phyloP scores from a whole-genome alignment of 2,329 filamentous ascomycete species.

The Fusarium protoensiforme region DNA sequence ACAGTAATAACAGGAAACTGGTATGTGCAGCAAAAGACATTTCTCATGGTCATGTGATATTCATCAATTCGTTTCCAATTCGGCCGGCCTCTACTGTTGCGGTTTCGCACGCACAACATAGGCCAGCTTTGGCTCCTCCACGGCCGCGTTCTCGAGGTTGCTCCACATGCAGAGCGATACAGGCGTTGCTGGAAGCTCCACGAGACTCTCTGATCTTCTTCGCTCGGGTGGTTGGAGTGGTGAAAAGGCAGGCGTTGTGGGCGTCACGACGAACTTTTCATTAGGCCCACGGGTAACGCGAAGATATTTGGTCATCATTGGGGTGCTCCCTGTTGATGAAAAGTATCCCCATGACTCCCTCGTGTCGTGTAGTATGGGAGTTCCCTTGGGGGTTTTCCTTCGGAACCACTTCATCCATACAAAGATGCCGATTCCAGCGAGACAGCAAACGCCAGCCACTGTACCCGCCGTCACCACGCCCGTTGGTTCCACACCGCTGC shows the following conservation, averaged over 20 bases:
- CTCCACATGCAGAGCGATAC: constrained; percentile 44
- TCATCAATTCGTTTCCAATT: constrained; percentile 19
- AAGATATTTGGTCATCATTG: constrained; percentile 27
- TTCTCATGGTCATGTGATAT: constrained; percentile 25
- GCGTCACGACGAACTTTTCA: constrained; percentile 42
- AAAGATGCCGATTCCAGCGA: constrained; percentile 37
- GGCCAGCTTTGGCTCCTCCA: constrained; percentile 41
- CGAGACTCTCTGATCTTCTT: constrained; percentile 24
- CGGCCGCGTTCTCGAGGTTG: constrained; percentile 38
- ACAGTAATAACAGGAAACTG: not conserved
- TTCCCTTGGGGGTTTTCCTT: constrained; percentile 22
- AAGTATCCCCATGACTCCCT: constrained; percentile 38
- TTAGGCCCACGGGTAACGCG: constrained; percentile 36
- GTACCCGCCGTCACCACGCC: constrained; percentile 38
- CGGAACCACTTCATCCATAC: constrained; percentile 42
- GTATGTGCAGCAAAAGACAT: constrained; percentile 17
- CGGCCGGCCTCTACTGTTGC: not conserved
- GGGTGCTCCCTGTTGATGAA: constrained; percentile 24
- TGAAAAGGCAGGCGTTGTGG: constrained; percentile 36
- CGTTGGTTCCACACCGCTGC: constrained; percentile 22
- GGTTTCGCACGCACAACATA: constrained; percentile 38
- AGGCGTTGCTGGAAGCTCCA: constrained; percentile 42
- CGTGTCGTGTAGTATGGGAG: not conserved
- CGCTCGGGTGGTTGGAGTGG: constrained; percentile 13
- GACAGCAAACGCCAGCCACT: constrained; percentile 38